Evolutionary conservation across 768 basidiomycete genomes (phyloP).

Genomic region (Pisolithus sp.): DNA sequence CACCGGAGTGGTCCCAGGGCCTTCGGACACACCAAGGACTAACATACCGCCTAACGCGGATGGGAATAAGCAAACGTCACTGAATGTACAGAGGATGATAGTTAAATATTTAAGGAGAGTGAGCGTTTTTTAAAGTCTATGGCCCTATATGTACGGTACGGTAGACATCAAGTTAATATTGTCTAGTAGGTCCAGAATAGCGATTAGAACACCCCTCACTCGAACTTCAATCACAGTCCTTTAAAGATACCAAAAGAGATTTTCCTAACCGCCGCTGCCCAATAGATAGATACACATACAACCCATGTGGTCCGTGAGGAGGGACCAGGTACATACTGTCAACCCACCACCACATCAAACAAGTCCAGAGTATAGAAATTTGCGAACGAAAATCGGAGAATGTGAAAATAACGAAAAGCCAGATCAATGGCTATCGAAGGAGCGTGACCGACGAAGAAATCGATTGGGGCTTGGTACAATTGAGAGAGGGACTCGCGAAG

Average conservation of each 20-base stretch:
- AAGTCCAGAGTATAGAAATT: not conserved
- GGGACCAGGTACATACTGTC: not conserved
- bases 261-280: not conserved
- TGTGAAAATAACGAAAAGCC: not conserved
- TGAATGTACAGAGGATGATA: not conserved
- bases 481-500: not conserved
- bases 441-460: not conserved
- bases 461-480: slow-evolving; percentile 1
- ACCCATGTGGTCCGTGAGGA: not conserved
- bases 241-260: not conserved
- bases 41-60: too few relatives aligned
- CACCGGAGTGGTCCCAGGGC: too few relatives aligned
- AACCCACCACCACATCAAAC: not conserved
- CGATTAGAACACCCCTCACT: not conserved
- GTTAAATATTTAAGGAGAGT: not conserved
- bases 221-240: not conserved
- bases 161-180: not conserved
- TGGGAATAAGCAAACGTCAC: not conserved
- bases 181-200: not conserved
- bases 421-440: slow-evolving; percentile 6
- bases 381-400: slow-evolving; percentile 15
- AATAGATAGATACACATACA: not conserved
- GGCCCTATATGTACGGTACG: not conserved
- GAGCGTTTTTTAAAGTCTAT: not conserved
- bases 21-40: too few relatives aligned